A percentile compares a stretch with the other conserved stretches of the same genome.
Evolutionary conservation across 2,329 filamentous ascomycete species (phyloP).

Genomic region (Fusarium cicatricum): DNA sequence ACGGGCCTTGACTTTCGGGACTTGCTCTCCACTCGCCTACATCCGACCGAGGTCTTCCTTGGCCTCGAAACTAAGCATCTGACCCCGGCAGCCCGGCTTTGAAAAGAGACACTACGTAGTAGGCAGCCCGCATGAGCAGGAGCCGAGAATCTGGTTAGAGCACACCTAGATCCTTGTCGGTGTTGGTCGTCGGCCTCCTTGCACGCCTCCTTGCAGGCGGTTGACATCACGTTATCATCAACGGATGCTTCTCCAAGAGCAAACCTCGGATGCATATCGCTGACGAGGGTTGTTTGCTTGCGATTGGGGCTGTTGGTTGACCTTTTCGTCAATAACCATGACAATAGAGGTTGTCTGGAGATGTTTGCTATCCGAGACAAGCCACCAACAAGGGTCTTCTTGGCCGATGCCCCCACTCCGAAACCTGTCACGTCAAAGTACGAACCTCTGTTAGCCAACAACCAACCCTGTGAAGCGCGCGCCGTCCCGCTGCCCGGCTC

Average conservation of each 20-base stretch:
- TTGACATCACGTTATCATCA: slow-evolving; percentile 38
- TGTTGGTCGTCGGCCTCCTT: slow-evolving; percentile 23
- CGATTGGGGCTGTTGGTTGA: slow-evolving; percentile 13
- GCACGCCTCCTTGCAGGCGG: slow-evolving; percentile 36
- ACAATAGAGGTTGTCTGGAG: slow-evolving; percentile 4
- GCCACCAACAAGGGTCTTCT: slow-evolving; percentile 28
- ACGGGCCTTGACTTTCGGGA: neutral
- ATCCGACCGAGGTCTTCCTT: neutral
- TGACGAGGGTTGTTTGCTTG: slow-evolving; percentile 18
- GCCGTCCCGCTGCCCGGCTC: slow-evolving; percentile 22
- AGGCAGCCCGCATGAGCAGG: slow-evolving; percentile 12
- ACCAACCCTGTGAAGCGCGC: slow-evolving; percentile 7
- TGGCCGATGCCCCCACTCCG: slow-evolving; percentile 14
- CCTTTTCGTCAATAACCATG: slow-evolving; percentile 1
- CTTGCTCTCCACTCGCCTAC: neutral
- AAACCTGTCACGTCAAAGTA: slow-evolving; percentile 9
- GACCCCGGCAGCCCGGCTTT: slow-evolving; percentile 3
- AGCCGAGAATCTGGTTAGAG: slow-evolving; percentile 12
- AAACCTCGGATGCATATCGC: slow-evolving; percentile 3
- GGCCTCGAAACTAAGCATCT: neutral
- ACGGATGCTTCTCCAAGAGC: slow-evolving; percentile 14
- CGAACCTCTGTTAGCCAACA: slow-evolving; percentile 4
- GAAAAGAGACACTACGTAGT: slow-evolving; percentile 2
- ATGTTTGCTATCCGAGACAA: slow-evolving; percentile 29
- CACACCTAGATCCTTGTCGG: slow-evolving; percentile 2